Evolutionary conservation across 495 filamentous ascomycete genomes (phyloP), one percentile per base, ranked within the genome.

Genomic region (Aspergillus campestris): DNA sequence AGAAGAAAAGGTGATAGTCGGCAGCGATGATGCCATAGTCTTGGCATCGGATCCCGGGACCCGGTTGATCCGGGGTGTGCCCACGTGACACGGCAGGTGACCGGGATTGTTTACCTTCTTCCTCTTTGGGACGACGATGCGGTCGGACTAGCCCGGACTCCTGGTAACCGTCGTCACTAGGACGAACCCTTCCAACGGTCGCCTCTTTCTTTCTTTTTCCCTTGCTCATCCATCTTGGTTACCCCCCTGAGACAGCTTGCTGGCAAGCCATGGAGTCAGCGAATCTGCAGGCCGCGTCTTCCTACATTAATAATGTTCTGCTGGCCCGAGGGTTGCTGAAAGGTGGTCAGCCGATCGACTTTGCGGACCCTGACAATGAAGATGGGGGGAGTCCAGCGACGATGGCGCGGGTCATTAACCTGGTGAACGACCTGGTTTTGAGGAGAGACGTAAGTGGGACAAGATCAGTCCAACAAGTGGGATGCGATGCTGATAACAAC

Each of bases 241-340:
- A 12, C 40, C 15, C 31, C 31, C 28, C 24, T 9, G 38, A 39
- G 11, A 36, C 41, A 47, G 56, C 56, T 59, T 60, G 57, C 57
- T 50, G 53, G 53, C 53, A 57, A 60, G 61, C 53, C 58, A 92
- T 92, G 81, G 89, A 94, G 59, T 63, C 78, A 44, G 79, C 84
- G 45, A 91, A 86, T 66, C 70, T 96, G 37, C 79, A 84, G 53
- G 87, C 88, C 45, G 92, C 92, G 24, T 95, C 91, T 44, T 79
- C 81, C 38, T 97, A 97, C 66, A 85, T 98, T 68, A 98, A 98
- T 71, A 95, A 96, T 61, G 82, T 95, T 46, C 73, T 98, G 29
- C 78, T 95, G 31, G 88, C 91, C 4, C 81, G 92, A 34, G 92
- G 92, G 13, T 74, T 98, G 14, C 68, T 97, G 8, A 84, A 86